Evolutionary conservation across 2,329 filamentous ascomycete genomes (phyloP), one percentile per base, ranked within the genome.

Genomic region (Diaporthe citri): DNA sequence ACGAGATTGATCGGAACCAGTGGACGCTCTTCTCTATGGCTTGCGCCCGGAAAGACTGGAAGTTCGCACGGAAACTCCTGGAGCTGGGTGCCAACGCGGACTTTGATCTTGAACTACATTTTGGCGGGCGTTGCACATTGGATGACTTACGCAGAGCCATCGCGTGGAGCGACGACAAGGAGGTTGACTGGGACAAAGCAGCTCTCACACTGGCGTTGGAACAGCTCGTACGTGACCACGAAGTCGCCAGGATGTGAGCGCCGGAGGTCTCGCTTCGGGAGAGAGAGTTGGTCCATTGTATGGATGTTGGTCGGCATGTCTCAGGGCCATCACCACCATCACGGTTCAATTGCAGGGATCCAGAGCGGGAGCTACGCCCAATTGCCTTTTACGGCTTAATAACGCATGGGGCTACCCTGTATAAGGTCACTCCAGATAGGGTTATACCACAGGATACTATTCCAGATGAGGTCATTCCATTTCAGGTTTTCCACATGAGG

Each of bases 21-120:
- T 62, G 59, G 59, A 62, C 59, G 2, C 39, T 43, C 2, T 62
- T 62, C 13, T 17, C 59, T 4, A 62, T 62, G 59, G 59, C 59
- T 25, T 62, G 59, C 8, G 39, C 39, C 6, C 0, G 28, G 7
- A 4, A 17, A 3, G 59, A 62, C 59, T 62, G 39, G 59, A 5
- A 7, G 6, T 43, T 62, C 22, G 59, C 59, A 6, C n/a, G 43
- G 59, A 43, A 15, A 28, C 59, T 62, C 39, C 12, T 62, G 59
- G 46, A 31, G 36, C 39, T 43, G 15, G 59, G 59, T 31, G 36
- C 59, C 15, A 62, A 43, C 4, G 22, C 15, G 3, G 0, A 43
- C 7, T 62, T 62, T 9, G 39, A 62, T 43, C 36, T 62, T 13
- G 22, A 25, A 28, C 13, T 0, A 20, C 2, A 8, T 1, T 31